Evolutionary conservation across 1,139 yeast genomes (phyloP), one percentile per base, ranked within the genome.

Genomic region (Zhuliangozyma parablackwelliae): DNA sequence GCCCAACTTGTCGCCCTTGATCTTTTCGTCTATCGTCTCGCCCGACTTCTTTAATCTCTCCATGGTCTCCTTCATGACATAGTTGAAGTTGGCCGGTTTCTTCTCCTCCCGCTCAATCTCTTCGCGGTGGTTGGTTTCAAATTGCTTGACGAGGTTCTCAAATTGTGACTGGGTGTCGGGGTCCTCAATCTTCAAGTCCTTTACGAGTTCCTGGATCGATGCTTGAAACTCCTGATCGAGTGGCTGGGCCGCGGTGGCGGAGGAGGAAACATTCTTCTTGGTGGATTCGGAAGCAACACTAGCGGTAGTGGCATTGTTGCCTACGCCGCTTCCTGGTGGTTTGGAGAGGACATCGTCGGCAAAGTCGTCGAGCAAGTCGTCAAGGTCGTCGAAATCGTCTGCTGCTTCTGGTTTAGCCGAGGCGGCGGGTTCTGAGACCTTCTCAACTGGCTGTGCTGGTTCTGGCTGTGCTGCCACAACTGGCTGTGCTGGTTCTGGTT

Each of bases 11-110:
- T 70, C 82, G 53, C 71, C 75, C 47, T 79, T 69, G 43, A 82
- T 68, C 47, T 75, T 72, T 42, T 78, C 75, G 45, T 83, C 94
- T 25, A 82, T 79, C 38, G 73, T 76, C 40, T 75, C 70, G 6
- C 89, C 89, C 23, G 84, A 79, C 38, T 78, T 76, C 57, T 82
- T 75, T 54, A 90, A 67, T 46, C 97, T 72, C 52, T 82, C 81
- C 71, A 89, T 75, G 0, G 97, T 88, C 42, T 80, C 82, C 37
- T 87, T 76, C 57, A 90, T 85, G 7, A 92, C 86, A 41, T 77
- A 78, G 51, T 87, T 86, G 53, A 90, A 84, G 40, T 75, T 73
- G 26, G 59, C 62, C 21, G 69, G 63, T 37, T 57, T 47, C 21
- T 50, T 48, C 7, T 62, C 57, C 26, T 61, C 65, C 10, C 64